Evolutionary conservation across 768 basidiomycete species (phyloP), one percentile per base, ranked within the genome.

Genomic region (Dentipellis fragilis): DNA sequence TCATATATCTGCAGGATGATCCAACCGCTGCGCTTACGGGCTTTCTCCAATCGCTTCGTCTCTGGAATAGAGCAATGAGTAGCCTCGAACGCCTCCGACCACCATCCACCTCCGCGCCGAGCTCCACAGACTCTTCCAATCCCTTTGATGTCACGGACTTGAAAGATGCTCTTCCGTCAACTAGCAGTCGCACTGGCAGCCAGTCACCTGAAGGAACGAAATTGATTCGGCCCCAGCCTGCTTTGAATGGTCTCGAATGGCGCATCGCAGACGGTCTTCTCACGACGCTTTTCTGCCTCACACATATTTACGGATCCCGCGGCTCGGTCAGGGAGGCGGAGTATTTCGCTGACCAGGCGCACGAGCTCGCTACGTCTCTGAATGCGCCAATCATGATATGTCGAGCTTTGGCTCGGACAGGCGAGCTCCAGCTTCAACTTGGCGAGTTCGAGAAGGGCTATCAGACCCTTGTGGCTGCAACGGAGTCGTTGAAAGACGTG

Each of bases 241-340:
- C 74, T 42, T 69, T 80, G 42, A 77, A 81, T 54, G 79, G 79
- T 1, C 56, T 87, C 9, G 84, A 90, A 59, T 93, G 89, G 89
- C 76, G 84, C 1, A 72, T 92, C 10, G 80, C 85, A 3, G 82
- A 89, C 62, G 84, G 82, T 10, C 75, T 95, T 4, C 69, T 93
- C 4, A 70, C 73, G 0, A 81, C 84, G 0, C 70, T 89, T 2
- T 79, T 94, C 56, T 73, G 80, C 2, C 72, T 95, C 7, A 73
- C 80, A 0, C 75, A 81, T 8, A 74, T 79, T 0, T 90, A 93
- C 62, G 73, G 83, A 17, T 66, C 71, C 0, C 80, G 91, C 16
- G 95, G 95, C 0, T 91, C 93, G 5, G 80, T 84, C 3, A 80
- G 87, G 19, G 92, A 94, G 63, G 84, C 90, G 1, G 84, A 90